Base-by-base conservation (phyloP, 2,329 filamentous ascomycete genomes). In the Samsoniella hepiali region DNA sequence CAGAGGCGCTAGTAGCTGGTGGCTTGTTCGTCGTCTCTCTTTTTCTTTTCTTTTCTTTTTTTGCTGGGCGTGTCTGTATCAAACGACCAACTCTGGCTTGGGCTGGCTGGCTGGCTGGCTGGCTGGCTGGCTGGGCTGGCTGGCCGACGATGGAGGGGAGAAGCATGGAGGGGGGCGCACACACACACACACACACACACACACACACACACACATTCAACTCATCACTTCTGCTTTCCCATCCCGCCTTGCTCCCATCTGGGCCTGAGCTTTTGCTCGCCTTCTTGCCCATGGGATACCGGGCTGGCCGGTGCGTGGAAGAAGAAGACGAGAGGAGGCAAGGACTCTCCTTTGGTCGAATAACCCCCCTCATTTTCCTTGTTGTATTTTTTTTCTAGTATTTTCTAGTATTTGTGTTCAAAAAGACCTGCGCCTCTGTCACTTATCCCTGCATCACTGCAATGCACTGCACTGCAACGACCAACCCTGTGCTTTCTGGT, bases 241-340 rank as follows among this genome's bases (percentile, higher is more conserved):
- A 63, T 56, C 11, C 42, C 27, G 32, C 42, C 34, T 53, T 36
- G 40, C 57, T 40, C 32, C 29, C 36, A 27, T n/a, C 42, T n/a
- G 40, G 47, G 47, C 51, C 50, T 54, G 58, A 38, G 54, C 54
- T 53, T 44, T 44, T 40, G 17, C 29, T 36, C 51, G 8, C 8
- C 59, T 8, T 56, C 42, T 56, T 49, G 36, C 27, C 22, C 53
- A 44, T 63, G 36, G 22, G 45, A 36, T 13, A 32, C n/a, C 53
- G 49, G 58, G 44, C n/a, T 34, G 54, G 61, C 54, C 54, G 61
- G 61, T 63, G 61, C 61, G 47, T 29, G n/a, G 53, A 15, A 15
- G 5, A 40, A 15, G 38, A 15, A 10, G 38, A 40, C 11, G 38
- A 15, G 6, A 11, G 45, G 45, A 32, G 32, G 17, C 6, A 5